Conservation (phyloP, 768 basidiomycete species). For the Russula sp. region DNA sequence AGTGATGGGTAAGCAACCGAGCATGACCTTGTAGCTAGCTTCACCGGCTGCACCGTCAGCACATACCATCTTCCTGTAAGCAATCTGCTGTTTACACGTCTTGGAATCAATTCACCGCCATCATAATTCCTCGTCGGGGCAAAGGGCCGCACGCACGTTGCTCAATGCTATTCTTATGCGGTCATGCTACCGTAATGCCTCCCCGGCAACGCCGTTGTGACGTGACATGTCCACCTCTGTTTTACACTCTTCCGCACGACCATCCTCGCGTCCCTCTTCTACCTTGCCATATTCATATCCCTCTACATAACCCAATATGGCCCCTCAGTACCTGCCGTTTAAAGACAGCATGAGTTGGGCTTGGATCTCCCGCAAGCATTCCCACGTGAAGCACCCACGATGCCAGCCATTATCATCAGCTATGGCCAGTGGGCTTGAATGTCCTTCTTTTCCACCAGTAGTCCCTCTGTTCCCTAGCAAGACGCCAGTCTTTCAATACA, state of each 20-base stretch:
- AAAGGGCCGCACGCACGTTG: too few species aligned
- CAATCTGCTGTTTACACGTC: too few species aligned
- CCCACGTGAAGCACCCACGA: too few species aligned
- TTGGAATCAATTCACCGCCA: too few species aligned
- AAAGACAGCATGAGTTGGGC: constrained; percentile 32
- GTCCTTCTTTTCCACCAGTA: constrained; percentile 37
- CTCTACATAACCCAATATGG: constrained; percentile 11
- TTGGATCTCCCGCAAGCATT: constrained; percentile 48
- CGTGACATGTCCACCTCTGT: not conserved
- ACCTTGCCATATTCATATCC: constrained; percentile 8
- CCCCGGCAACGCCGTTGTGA: too few species aligned
- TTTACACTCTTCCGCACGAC: constrained; percentile 15
- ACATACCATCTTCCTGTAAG: too few species aligned
- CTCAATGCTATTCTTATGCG: too few species aligned
- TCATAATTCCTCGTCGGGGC: too few species aligned
- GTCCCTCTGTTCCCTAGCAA: constrained; percentile 85
- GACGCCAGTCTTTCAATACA: constrained; percentile 30
- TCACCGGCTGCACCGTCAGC: too few species aligned
- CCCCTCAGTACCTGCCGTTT: constrained; percentile 25
- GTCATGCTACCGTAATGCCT: not conserved
- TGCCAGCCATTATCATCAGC: constrained; percentile 70
- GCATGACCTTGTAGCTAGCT: too few species aligned
- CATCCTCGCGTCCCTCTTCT: constrained; percentile 4
- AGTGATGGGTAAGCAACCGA: too few species aligned
- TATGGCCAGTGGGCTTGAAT: constrained; percentile 53